Evolutionary conservation across 352 stramenopile species (phyloP), one percentile per base, ranked within the genome.

Genomic region (Globisporangium irregulare): DNA sequence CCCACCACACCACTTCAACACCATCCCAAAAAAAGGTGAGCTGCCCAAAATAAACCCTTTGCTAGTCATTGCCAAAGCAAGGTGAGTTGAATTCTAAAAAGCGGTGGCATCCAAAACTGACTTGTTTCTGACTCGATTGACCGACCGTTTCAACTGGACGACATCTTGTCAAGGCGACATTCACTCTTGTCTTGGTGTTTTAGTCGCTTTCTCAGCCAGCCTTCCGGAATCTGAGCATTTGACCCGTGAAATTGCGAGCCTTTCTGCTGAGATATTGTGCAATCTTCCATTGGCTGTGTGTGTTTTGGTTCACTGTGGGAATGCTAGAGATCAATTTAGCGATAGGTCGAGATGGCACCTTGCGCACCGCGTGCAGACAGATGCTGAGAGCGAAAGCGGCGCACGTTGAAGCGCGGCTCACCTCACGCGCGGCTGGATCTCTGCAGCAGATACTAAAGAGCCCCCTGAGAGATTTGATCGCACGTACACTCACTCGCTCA

Each of bases 21-120:
- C 38, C 22, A 34, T 56, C 53, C 24, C 54, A 25, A 25, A 59
- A 36, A 43, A 15, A 7, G 10, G 18, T 15, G 54, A 60, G 29
- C 29, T 36, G 55, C 55, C 55, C 55, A 60, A 60, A 60, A 60
- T 60, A 60, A 34, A 48, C 29, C 55, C 22, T 27, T 20, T 5
- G 15, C 38, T 18, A 9, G 43, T 2, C 29, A 41, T 10, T 41
- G 14, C 2, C 18, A 15, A 46, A 18, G 20, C 32, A 29, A 14
- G 27, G 32, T 20, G 24, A 10, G 8, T 3, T 61, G 29, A n/a
- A n/a, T 29, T 48, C 24, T 29, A 18, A 12, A 48, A 22, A 51
- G 43, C 43, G 43, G 43, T 51, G 43, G 43, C 18, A 51, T 51
- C 43, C 43, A 51, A 22, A n/a, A 22, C 54, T 60, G 54, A 60